phyloP scores from a whole-genome alignment of 192 early-diverging fungal genomes.

The Backusella mclennaniae region DNA sequence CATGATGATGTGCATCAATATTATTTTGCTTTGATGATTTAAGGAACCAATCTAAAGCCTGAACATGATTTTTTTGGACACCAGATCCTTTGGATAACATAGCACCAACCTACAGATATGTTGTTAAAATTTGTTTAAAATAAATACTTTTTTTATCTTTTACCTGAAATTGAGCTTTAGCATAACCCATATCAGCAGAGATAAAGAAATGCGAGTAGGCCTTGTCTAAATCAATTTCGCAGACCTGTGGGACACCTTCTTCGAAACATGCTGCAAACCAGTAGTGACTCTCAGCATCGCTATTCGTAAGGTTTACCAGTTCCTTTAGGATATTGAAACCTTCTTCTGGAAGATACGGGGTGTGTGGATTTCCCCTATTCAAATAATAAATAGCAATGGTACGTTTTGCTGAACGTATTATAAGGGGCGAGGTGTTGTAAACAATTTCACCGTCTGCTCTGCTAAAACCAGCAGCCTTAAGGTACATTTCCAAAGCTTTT shows the following conservation, averaged over 20 bases:
- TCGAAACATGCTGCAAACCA: slow-evolving; percentile 37
- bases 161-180: slow-evolving; percentile 37
- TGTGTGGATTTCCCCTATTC: slow-evolving; percentile 19
- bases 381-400: slow-evolving; percentile 32
- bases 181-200: slow-evolving; percentile 24
- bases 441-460: background rate
- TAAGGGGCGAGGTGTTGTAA: background rate
- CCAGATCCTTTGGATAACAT: slow-evolving; percentile 43
- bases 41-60: slow-evolving; percentile 43
- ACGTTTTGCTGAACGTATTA: slow-evolving; percentile 13
- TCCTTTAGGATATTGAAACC: slow-evolving; percentile 28
- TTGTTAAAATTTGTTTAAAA: background rate
- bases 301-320: slow-evolving; percentile 5
- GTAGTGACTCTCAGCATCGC: slow-evolving; percentile 31
- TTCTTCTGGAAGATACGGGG: slow-evolving; percentile 10
- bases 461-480: slow-evolving; percentile 14
- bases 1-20: slow-evolving; percentile 24
- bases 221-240: slow-evolving; percentile 1
- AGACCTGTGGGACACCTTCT: slow-evolving; percentile 28
- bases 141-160: background rate
- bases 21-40: slow-evolving; percentile 29
- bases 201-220: slow-evolving; percentile 29
- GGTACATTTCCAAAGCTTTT: slow-evolving; percentile 28
- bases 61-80: slow-evolving; percentile 20
- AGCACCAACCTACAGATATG: slow-evolving; percentile 26